Conservation (phyloP, 805 yeast species). For the Spencermartinsiella europaea region DNA sequence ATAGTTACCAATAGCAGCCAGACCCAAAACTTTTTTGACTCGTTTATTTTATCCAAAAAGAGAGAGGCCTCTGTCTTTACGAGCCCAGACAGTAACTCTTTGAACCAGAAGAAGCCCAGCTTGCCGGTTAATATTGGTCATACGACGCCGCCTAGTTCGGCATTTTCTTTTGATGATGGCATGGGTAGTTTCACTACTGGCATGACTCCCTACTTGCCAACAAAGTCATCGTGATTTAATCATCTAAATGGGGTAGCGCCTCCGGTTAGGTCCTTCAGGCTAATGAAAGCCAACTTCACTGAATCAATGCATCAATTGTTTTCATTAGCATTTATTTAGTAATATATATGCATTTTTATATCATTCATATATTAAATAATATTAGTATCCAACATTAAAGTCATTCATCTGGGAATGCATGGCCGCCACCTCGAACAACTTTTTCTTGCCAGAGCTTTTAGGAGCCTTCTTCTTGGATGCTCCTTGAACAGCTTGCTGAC, state of each 20-base stretch:
- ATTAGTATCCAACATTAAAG: slow-evolving; percentile 51
- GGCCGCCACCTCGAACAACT: slow-evolving; percentile 26
- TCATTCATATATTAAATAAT: no score
- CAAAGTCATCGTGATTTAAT: slow-evolving; percentile 1
- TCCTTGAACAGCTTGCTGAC: slow-evolving; percentile 19
- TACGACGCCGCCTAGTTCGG: slow-evolving; percentile 25
- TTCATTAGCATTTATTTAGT: no score
- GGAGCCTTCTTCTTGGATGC: slow-evolving; percentile 23
- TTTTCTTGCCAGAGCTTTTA: slow-evolving; percentile 4
- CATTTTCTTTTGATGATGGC: slow-evolving; percentile 16
- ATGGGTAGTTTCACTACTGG: slow-evolving; percentile 21
- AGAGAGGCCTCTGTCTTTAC: neutral
- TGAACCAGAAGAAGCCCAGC: neutral
- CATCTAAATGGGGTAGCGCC: no score
- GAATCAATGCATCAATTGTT: no score
- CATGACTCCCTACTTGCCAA: slow-evolving; percentile 26
- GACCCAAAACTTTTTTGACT: neutral
- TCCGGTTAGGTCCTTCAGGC: no score
- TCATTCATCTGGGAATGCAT: slow-evolving; percentile 60
- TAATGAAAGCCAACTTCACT: no score
- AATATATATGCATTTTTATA: no score
- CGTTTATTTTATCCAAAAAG: neutral
- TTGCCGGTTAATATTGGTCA: slow-evolving; percentile 4
- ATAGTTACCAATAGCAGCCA: neutral
- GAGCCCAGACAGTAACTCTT: neutral